Conservation (phyloP, 345 rosid species). For the Eutrema heterophyllum region DNA sequence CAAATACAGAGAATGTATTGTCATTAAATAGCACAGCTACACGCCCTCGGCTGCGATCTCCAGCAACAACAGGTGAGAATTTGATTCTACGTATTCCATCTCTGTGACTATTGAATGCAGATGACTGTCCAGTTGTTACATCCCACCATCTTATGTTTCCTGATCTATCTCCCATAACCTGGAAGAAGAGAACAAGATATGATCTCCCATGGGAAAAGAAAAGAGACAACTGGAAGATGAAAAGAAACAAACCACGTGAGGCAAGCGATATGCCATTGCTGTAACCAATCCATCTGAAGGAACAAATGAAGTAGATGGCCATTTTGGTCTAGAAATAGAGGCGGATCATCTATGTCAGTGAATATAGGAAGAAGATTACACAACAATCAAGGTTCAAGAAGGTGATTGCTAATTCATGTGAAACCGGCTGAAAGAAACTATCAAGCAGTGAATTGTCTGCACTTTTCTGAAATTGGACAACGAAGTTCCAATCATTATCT, state of each 20-base stretch:
- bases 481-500: constrained; percentile 3
- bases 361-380: constrained; percentile 6
- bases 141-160: constrained; percentile 99
- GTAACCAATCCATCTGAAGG: constrained; percentile 92
- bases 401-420: constrained; percentile 20
- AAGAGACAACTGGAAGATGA: constrained; percentile 9
- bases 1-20: constrained; percentile 89
- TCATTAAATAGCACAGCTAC: constrained; percentile 92
- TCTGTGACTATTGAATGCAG: constrained; percentile 85
- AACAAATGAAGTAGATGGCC: constrained; percentile 97
- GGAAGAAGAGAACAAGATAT: constrained; percentile 25
- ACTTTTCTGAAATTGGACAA: not conserved
- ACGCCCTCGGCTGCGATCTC: constrained; percentile 94
- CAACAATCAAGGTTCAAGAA: constrained; percentile 16
- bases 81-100: constrained; percentile 93
- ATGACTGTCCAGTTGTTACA: constrained; percentile 91
- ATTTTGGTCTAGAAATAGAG: constrained; percentile 78
- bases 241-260: constrained; percentile 79
- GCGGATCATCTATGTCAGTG: constrained; percentile 16
- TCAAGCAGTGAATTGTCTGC: not conserved
- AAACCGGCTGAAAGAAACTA: not conserved
- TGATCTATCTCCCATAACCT: constrained; percentile 70
- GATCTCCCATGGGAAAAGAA: constrained; percentile 19
- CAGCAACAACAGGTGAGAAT: constrained; percentile 91
- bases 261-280: constrained; percentile 95